These are phyloP conservation scores for Thalassiosira hispida DNA, from an alignment of 352 stramenopile genomes.

Conservation along the genomic window DNA sequence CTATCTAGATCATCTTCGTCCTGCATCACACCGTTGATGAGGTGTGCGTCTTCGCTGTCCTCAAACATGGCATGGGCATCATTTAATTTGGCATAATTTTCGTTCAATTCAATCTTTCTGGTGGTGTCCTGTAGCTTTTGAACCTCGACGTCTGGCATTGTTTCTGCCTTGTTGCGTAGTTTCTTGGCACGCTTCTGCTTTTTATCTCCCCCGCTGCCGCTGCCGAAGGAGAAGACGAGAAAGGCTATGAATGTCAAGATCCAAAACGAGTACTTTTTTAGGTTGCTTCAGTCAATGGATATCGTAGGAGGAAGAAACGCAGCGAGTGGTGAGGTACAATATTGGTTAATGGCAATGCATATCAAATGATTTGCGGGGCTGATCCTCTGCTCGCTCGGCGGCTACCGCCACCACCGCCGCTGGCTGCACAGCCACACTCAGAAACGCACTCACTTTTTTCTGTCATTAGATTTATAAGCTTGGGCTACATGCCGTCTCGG, in stretches of 20 bases:
- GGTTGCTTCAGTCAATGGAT: background rate
- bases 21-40: constrained; percentile 8
- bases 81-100: constrained; percentile 17
- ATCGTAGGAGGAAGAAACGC: background rate
- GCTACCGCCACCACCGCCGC: too few species aligned
- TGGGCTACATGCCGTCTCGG: constrained; percentile 27
- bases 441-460: constrained; percentile 23
- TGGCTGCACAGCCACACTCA: background rate
- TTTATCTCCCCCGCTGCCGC: background rate
- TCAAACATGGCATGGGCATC: background rate
- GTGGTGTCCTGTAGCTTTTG: constrained; percentile 22
- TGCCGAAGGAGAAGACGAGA: constrained; percentile 2
- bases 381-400: too few species aligned
- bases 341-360: too few species aligned
- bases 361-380: too few species aligned
- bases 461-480: constrained; percentile 25
- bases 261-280: constrained; percentile 28
- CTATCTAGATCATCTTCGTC: constrained; percentile 40
- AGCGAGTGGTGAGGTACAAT: background rate
- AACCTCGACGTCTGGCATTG: constrained; percentile 23
- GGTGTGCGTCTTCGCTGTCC: background rate
- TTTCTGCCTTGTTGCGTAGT: constrained; percentile 41
- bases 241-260: constrained; percentile 14
- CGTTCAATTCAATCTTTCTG: constrained; percentile 18
- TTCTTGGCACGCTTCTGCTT: constrained; percentile 32